phyloP scores from a whole-genome alignment of 306 rosid genomes.

The Medicago lupulina region DNA sequence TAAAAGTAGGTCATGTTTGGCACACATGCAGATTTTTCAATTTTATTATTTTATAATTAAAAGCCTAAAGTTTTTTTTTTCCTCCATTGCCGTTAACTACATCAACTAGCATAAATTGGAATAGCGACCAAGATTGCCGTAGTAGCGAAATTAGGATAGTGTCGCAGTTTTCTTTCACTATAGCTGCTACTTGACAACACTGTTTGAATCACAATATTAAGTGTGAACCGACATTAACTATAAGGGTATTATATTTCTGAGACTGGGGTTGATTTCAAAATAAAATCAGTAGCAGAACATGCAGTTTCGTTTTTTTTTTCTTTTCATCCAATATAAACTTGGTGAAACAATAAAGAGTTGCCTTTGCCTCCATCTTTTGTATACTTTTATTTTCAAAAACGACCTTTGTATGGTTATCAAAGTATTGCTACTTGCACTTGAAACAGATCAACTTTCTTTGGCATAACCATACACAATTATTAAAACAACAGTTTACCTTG shows the following conservation, averaged over 20 bases:
- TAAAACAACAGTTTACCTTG: not conserved
- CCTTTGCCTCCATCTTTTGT: not conserved
- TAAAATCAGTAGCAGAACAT: not conserved
- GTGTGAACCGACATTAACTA: not conserved
- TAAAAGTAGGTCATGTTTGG: no score
- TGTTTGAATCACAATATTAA: conserved; percentile 5
- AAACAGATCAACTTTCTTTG: conserved; percentile 8
- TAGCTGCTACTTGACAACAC: no score
- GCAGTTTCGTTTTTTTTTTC: not conserved
- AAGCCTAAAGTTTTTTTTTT: no score
- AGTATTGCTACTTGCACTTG: not conserved
- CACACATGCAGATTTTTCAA: no score
- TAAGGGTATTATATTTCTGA: not conserved
- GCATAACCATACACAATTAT: conserved; percentile 17
- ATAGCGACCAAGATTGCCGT: no score
- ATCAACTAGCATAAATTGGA: no score
- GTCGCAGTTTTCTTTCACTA: no score
- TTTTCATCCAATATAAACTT: not conserved
- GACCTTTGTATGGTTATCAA: not conserved
- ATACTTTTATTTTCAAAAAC: not conserved
- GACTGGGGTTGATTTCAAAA: not conserved
- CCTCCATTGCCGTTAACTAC: no score
- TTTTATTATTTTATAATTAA: no score
- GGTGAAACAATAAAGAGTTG: not conserved
- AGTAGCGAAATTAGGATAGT: no score